These are phyloP conservation scores for Sarcocystis neurona DNA, from an alignment of 169 alveolate species.

Conservation along the genomic window DNA sequence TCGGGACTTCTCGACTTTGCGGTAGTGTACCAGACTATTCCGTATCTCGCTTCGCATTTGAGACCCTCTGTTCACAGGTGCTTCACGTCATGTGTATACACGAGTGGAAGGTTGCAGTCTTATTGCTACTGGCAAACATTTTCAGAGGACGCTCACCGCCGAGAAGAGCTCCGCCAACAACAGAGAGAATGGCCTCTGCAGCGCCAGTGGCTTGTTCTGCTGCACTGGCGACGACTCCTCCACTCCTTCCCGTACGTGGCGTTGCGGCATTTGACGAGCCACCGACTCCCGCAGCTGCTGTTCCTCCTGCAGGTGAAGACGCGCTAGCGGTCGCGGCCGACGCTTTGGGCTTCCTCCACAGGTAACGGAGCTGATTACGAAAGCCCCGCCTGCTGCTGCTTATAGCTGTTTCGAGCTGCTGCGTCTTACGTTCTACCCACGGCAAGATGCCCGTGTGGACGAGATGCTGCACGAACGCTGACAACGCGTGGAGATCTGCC, in stretches of 20 bases:
- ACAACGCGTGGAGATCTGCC: constrained; percentile 32
- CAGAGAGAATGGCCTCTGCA: constrained; percentile 55
- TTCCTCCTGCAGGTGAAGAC: background rate
- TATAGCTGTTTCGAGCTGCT: constrained; percentile 53
- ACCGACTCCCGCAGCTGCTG: background rate
- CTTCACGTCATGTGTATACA: too few relatives aligned
- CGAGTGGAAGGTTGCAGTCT: too few relatives aligned
- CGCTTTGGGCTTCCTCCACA: constrained; percentile 59
- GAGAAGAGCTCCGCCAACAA: constrained; percentile 57
- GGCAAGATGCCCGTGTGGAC: constrained; percentile 36
- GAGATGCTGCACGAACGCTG: constrained; percentile 41
- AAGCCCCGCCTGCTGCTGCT: constrained; percentile 45
- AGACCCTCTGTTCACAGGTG: too few relatives aligned
- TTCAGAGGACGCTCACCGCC: too few relatives aligned
- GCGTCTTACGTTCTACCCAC: constrained; percentile 55
- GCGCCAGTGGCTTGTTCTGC: constrained; percentile 59
- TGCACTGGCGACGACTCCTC: constrained; percentile 33
- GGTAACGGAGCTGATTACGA: constrained; percentile 48
- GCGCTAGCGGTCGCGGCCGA: constrained; percentile 4
- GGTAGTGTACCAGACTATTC: too few relatives aligned
- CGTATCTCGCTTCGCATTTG: too few relatives aligned
- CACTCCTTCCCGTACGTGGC: background rate
- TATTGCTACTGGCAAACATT: too few relatives aligned
- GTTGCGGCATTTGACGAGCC: background rate
- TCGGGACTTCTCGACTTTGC: too few relatives aligned